Evolutionary conservation across 768 basidiomycete species (phyloP).

Genomic region (Dentipellis fragilis): DNA sequence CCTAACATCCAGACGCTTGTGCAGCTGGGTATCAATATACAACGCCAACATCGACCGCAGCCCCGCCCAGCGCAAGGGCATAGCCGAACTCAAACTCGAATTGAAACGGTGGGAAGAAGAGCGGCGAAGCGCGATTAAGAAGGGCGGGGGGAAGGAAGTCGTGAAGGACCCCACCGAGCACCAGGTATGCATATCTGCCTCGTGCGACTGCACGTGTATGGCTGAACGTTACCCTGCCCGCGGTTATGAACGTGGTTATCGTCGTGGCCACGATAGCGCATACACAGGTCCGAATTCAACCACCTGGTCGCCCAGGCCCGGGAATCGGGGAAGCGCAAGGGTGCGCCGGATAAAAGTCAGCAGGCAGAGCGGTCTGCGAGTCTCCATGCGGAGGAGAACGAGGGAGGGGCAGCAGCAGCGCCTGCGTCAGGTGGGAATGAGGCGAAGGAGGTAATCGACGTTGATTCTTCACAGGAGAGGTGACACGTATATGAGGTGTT

Average conservation of each 20-base stretch:
- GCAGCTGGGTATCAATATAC: conserved; percentile 17
- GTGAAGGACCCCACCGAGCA: conserved; percentile 6
- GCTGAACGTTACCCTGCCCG: no score
- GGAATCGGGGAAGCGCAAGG: neutral
- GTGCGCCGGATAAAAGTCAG: no score
- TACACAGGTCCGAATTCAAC: neutral
- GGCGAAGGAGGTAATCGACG: no score
- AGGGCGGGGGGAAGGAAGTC: neutral
- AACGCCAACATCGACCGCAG: conserved; percentile 20
- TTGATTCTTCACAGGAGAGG: no score
- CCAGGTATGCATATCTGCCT: conserved; percentile 1
- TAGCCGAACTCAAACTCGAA: conserved; percentile 10
- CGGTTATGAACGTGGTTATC: neutral
- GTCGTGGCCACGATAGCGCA: neutral
- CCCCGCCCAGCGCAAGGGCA: conserved; percentile 6
- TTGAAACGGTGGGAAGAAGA: conserved; percentile 16
- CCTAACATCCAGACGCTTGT: neutral
- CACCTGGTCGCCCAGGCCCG: neutral
- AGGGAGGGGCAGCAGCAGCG: no score
- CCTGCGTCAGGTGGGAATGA: no score
- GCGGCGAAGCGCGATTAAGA: conserved; percentile 1
- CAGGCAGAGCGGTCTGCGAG: no score
- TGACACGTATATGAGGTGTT: no score
- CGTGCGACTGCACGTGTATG: no score
- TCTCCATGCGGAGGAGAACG: no score